A percentile compares a stretch with the other conserved stretches of the same genome.
phyloP scores from a whole-genome alignment of 441 rosid species.

The Croton laevigatus region DNA sequence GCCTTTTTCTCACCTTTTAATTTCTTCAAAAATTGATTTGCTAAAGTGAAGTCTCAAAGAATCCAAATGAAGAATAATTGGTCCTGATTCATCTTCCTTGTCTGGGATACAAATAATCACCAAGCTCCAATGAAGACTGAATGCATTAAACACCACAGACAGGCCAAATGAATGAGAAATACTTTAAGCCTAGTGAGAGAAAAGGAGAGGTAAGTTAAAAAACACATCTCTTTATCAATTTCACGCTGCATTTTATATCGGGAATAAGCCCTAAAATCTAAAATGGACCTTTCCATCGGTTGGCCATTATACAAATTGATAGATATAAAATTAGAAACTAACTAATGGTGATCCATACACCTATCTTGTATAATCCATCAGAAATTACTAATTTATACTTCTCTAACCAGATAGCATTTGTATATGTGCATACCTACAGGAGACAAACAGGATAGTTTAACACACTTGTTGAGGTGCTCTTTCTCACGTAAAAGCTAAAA shows the following conservation, averaged over 20 bases:
- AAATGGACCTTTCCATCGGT: neutral
- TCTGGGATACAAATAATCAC: slow-evolving; percentile 87
- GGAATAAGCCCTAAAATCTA: neutral
- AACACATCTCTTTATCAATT: neutral
- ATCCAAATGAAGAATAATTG: slow-evolving; percentile 88
- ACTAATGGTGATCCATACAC: neutral
- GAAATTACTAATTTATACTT: slow-evolving; percentile 1
- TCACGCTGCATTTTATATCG: neutral
- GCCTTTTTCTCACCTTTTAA: slow-evolving; percentile 60
- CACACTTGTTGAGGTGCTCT: neutral
- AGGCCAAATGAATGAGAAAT: slow-evolving; percentile 20
- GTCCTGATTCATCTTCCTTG: slow-evolving; percentile 71
- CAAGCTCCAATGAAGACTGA: slow-evolving; percentile 96
- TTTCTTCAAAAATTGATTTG: slow-evolving; percentile 55
- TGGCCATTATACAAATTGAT: neutral
- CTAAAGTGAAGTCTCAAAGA: slow-evolving; percentile 74
- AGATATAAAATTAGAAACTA: neutral
- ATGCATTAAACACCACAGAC: slow-evolving; percentile 26
- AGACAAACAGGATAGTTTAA: neutral
- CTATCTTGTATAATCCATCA: neutral
- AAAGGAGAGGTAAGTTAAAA: neutral
- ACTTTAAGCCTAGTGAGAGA: slow-evolving; percentile 12
- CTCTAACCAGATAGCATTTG: neutral
- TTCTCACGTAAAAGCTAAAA: neutral
- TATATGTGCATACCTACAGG: neutral